These are phyloP conservation scores for Cryptosporidium xiaoi DNA, from an alignment of 169 alveolate genomes.

Conservation along the genomic window DNA sequence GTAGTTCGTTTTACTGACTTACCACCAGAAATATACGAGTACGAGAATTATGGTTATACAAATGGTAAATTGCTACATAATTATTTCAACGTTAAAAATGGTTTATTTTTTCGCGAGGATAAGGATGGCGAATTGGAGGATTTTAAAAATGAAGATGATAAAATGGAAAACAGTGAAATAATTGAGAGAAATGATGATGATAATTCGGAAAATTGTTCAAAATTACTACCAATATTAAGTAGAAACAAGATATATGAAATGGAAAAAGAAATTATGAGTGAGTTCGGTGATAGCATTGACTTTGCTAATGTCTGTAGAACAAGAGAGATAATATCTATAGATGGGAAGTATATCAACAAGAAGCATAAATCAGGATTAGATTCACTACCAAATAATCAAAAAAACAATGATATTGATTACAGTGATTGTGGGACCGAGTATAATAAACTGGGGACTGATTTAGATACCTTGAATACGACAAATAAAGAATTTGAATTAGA, in stretches of 20 bases:
- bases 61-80: not conserved
- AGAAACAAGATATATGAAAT: constrained; percentile 11
- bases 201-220: not conserved
- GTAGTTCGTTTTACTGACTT: constrained; percentile 14
- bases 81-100: not conserved
- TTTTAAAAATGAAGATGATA: too few species aligned
- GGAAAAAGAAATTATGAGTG: not conserved
- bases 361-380: not conserved
- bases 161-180: too few species aligned
- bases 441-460: too few species aligned
- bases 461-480: too few species aligned
- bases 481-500: too few species aligned
- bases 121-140: not conserved
- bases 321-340: constrained; percentile 24
- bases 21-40: constrained; percentile 39
- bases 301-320: not conserved
- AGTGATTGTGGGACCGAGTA: too few species aligned
- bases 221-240: constrained; percentile 8
- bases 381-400: too few species aligned
- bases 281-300: not conserved
- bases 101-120: not conserved
- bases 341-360: constrained; percentile 41
- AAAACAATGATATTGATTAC: too few species aligned
- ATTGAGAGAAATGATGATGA: too few species aligned
- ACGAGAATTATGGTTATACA: constrained; percentile 18